These are phyloP conservation scores for Lyophyllum decastes DNA, from an alignment of 768 basidiomycete genomes.

Conservation along the genomic window DNA sequence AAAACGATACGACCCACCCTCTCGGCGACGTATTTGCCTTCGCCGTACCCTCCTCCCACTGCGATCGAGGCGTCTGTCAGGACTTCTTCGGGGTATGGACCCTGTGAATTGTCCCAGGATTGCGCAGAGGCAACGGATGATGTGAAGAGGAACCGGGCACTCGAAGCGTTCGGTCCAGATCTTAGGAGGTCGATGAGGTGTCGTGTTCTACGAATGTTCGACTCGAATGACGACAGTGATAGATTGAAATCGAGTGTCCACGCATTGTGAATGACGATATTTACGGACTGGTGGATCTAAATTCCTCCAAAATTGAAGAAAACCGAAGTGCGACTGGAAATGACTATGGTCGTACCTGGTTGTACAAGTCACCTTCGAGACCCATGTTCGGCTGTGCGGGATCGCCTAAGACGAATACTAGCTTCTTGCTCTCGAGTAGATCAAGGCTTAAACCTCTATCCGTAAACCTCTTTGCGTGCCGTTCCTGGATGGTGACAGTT, in stretches of 20 bases:
- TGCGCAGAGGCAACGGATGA: conserved; percentile 37
- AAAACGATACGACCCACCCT: conserved; percentile 23
- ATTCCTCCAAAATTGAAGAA: too few species aligned
- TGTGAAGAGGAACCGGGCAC: conserved; percentile 37
- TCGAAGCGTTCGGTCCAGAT: conserved; percentile 23
- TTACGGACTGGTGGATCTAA: conserved; percentile 30
- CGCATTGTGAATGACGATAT: conserved; percentile 39
- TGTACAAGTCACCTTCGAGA: conserved; percentile 19
- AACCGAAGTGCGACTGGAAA: background rate
- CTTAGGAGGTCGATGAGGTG: conserved; percentile 45
- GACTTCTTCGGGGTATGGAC: conserved; percentile 35
- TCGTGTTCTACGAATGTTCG: conserved; percentile 44
- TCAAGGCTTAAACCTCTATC: conserved; percentile 29
- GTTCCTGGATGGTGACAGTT: conserved; percentile 12
- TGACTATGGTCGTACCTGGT: conserved; percentile 21
- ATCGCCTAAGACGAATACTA: conserved; percentile 36
- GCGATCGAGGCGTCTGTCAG: conserved; percentile 31
- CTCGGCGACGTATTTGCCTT: conserved; percentile 45
- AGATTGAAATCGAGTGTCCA: conserved; percentile 48
- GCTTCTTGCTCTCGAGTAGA: conserved; percentile 28
- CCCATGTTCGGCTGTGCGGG: conserved; percentile 28
- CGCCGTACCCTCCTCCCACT: conserved; percentile 43
- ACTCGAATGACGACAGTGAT: conserved; percentile 48
- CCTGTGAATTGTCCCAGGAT: conserved; percentile 26
- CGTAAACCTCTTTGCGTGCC: conserved; percentile 16